Evolutionary conservation across 1,139 yeast genomes (phyloP).

Genomic region (Zygosaccharomyces pseudobailii): DNA sequence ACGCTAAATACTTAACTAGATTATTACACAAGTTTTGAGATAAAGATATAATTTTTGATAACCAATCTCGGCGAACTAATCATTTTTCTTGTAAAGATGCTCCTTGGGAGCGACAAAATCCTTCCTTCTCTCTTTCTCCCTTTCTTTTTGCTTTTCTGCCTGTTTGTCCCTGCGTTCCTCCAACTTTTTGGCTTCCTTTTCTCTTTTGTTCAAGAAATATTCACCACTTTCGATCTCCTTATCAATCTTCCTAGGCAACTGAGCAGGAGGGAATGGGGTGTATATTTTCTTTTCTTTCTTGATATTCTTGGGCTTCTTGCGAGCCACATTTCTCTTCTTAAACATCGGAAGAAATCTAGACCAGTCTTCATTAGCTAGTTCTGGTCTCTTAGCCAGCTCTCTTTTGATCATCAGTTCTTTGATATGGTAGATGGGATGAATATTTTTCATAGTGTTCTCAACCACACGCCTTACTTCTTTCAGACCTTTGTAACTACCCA

Average conservation of each 20-base stretch:
- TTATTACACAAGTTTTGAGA: too few relatives aligned
- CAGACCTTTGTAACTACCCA: conserved; percentile 95
- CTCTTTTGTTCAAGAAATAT: conserved; percentile 83
- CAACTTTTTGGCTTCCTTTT: conserved; percentile 66
- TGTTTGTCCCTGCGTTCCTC: conserved; percentile 79
- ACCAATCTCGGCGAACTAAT: too few relatives aligned
- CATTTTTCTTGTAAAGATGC: conserved; percentile 39
- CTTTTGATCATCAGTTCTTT: conserved; percentile 97
- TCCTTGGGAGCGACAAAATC: conserved; percentile 87
- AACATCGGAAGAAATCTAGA: conserved; percentile 93
- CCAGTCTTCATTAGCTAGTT: conserved; percentile 95
- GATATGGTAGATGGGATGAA: conserved; percentile 95
- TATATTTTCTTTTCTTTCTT: conserved; percentile 74
- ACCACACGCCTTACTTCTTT: conserved; percentile 91
- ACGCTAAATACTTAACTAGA: too few relatives aligned
- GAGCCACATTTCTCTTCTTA: conserved; percentile 92
- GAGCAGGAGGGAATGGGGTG: conserved; percentile 99
- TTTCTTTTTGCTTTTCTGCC: conserved; percentile 59
- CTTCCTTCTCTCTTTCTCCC: conserved; percentile 66
- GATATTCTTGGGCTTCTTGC: conserved; percentile 75
- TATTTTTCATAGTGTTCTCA: conserved; percentile 94
- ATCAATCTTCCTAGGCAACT: conserved; percentile 94
- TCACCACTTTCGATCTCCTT: conserved; percentile 98
- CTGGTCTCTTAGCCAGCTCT: conserved; percentile 92
- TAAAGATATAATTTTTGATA: too few relatives aligned